Evolutionary conservation across 371 early-diverging fungal genomes (phyloP).

Genomic region (Chytridium lagenaria): DNA sequence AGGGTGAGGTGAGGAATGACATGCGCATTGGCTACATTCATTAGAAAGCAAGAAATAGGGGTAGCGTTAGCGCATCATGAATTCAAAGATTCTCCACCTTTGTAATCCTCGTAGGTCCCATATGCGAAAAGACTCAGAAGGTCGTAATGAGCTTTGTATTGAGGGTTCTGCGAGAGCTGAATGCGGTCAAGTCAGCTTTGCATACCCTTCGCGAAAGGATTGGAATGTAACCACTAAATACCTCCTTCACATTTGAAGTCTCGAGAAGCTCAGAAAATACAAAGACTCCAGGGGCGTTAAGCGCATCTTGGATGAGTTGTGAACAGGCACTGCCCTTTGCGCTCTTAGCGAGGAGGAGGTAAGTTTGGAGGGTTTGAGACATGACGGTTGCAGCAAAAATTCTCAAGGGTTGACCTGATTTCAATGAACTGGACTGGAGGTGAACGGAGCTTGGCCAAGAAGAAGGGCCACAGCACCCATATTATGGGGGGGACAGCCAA

Average conservation of each 20-base stretch:
- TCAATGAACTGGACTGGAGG: constrained; percentile 17
- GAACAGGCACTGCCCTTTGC: constrained; percentile 77
- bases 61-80: too few relatives aligned
- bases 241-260: constrained; percentile 73
- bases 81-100: too few relatives aligned
- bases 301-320: constrained; percentile 75
- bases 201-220: too few relatives aligned
- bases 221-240: too few relatives aligned
- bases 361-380: constrained; percentile 40
- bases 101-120: constrained; percentile 80
- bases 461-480: not conserved
- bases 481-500: not conserved
- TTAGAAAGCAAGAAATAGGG: too few relatives aligned
- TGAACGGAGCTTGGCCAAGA: not conserved
- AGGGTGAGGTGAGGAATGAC: constrained; percentile 67
- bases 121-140: constrained; percentile 76
- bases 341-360: constrained; percentile 75
- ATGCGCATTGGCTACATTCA: constrained; percentile 18
- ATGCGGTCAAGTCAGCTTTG: not conserved
- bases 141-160: constrained; percentile 64
- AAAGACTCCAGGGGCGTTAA: constrained; percentile 77
- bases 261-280: constrained; percentile 82
- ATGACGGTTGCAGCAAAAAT: too few relatives aligned
- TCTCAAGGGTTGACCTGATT: too few relatives aligned
- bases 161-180: constrained; percentile 67